Base-by-base conservation (phyloP, 768 basidiomycete species). In the Polyporus arcularius region DNA sequence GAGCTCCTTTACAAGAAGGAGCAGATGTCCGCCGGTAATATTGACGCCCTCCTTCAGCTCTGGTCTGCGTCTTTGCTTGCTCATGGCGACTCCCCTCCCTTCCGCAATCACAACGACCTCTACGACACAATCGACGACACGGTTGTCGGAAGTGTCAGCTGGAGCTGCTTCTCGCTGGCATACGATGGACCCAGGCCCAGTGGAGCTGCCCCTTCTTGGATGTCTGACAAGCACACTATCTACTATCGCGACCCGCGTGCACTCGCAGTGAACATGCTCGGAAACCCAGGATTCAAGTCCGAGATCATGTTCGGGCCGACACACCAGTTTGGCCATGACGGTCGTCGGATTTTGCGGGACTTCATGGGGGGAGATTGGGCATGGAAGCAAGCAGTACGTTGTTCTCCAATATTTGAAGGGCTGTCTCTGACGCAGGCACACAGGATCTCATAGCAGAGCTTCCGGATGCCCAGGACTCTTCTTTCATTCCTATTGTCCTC, bases 121-220 rank as follows among this genome's bases (percentile, higher is more conserved):
- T 74, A 76, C 45, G 35, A 53, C 0, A 71, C 69, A 0, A 80
- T 81, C 32, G 75, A 81, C 49, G 48, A 52, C 0, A 79, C 72
- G 10, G 58, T 55, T 15, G 48, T 72, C 11, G 76, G 78, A 14
- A 74, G 74, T 38, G 68, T 71, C 8, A 70, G 73, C 0, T 81
- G 80, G 79, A 18, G 73, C 8, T 67, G 61, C 3, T 76, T 80
- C 58, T 53, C 65, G 0, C 39, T 76, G n/a, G 49, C 58, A 6
- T 76, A 75, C 32, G 52, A 58, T 0, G 70, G 68, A 1, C 40
- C 41, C 0, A 7, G 7, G 14, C 64, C 57, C 9, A 43, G 56
- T 2, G 65, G 64, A 0, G 58, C 61, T 0, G 45, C 52, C 5
- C 67, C 69, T 3, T 16, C 59, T 10, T 74, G 73, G 73, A 74